Percentiles rank a stretch among this genome's conserved stretches.
Conservation (phyloP, 139 green algal genomes). For the Chlorella sp. region DNA sequence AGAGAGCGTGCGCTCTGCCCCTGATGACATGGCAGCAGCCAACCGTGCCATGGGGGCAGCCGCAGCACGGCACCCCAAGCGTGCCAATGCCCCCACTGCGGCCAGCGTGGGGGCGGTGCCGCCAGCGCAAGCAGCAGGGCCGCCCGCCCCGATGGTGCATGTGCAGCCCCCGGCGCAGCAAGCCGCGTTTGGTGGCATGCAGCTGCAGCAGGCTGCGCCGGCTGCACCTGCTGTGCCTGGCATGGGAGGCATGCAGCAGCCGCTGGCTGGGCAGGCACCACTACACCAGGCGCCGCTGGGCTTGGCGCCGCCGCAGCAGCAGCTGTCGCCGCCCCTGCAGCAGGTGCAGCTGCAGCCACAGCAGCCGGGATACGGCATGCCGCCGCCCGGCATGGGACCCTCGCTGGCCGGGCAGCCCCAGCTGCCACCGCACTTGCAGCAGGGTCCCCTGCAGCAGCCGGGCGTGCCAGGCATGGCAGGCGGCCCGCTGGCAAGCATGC, state of each 20-base stretch:
- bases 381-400: neutral
- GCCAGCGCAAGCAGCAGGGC: neutral
- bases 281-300: too few species aligned
- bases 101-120: neutral
- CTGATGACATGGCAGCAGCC: constrained; percentile 36
- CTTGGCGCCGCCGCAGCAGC: too few species aligned
- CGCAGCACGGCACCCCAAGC: constrained; percentile 11
- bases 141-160: neutral
- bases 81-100: constrained; percentile 27
- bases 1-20: constrained; percentile 14
- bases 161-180: too few species aligned
- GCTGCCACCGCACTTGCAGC: neutral
- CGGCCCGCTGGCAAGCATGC: too few species aligned
- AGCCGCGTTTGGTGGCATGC: too few species aligned
- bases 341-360: neutral
- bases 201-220: too few species aligned
- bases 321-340: too few species aligned
- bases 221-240: too few species aligned
- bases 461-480: neutral
- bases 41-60: constrained; percentile 32
- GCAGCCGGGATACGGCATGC: neutral
- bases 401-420: neutral
- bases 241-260: too few species aligned
- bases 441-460: constrained; percentile 11
- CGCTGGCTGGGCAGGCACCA: too few species aligned